phyloP scores from a whole-genome alignment of 805 yeast genomes.

The Nakazawaea wickerhamii region DNA sequence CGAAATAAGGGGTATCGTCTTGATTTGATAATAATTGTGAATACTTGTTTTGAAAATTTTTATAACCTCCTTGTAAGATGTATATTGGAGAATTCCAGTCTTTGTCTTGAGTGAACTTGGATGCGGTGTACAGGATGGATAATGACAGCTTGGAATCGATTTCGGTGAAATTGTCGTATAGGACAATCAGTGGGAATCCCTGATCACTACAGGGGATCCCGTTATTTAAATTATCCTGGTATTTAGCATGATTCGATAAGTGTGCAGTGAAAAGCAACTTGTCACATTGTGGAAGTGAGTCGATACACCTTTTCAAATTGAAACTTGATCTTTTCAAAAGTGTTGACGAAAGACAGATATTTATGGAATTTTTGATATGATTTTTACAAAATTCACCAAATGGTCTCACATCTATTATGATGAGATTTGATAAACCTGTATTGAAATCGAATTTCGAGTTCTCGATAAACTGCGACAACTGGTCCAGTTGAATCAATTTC shows the following conservation, averaged over 20 bases:
- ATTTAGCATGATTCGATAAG: slow-evolving; percentile 21
- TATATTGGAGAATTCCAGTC: slow-evolving; percentile 35
- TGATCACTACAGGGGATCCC: slow-evolving; percentile 20
- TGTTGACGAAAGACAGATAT: slow-evolving; percentile 87
- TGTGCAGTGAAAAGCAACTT: slow-evolving; percentile 35
- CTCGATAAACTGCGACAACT: not conserved
- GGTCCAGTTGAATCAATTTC: not conserved
- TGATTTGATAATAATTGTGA: not conserved
- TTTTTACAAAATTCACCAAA: slow-evolving; percentile 62
- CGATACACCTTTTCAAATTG: slow-evolving; percentile 55
- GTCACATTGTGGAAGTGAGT: slow-evolving; percentile 53
- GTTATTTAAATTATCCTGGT: slow-evolving; percentile 3
- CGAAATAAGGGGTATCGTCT: too few relatives aligned
- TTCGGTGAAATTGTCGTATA: slow-evolving; percentile 44
- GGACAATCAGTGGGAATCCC: slow-evolving; percentile 37
- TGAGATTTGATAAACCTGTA: slow-evolving; percentile 22
- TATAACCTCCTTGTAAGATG: slow-evolving; percentile 38
- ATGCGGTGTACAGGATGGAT: slow-evolving; percentile 39
- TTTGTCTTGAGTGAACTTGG: slow-evolving; percentile 38
- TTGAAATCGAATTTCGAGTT: not conserved
- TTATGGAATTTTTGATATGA: slow-evolving; percentile 58
- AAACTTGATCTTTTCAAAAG: slow-evolving; percentile 71
- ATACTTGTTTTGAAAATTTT: slow-evolving; percentile 26
- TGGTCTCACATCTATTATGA: slow-evolving; percentile 77
- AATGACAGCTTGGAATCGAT: slow-evolving; percentile 28